A percentile compares a stretch with the other conserved stretches of the same genome.
Evolutionary conservation across 1,284 basidiomycete genomes (phyloP).

Genomic region (Tilletia caries): DNA sequence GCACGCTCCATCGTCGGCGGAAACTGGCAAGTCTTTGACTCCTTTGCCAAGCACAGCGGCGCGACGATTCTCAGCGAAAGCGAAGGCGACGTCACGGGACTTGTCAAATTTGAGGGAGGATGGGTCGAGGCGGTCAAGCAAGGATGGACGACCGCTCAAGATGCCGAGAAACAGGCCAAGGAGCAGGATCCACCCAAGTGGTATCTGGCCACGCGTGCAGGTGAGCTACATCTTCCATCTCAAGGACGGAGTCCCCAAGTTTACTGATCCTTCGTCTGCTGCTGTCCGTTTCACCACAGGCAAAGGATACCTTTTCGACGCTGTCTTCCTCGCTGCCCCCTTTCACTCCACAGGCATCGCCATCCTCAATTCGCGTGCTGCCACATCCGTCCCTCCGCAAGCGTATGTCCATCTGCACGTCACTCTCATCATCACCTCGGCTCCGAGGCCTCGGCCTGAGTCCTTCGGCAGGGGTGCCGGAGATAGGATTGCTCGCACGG

Average conservation of each 20-base stretch:
- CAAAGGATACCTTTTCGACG: constrained; percentile 42
- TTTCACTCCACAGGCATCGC: constrained; percentile 48
- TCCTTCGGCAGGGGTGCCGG: constrained; percentile 67
- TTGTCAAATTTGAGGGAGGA: constrained; percentile 30
- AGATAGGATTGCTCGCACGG: constrained; percentile 62
- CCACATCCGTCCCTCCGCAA: constrained; percentile 62
- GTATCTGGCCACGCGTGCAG: constrained; percentile 44
- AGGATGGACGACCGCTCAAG: background rate
- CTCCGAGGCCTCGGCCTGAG: constrained; percentile 63
- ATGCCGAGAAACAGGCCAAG: background rate
- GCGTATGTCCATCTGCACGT: constrained; percentile 82
- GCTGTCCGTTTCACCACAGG: too few relatives aligned
- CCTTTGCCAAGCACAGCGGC: constrained; percentile 69
- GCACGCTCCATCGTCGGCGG: constrained; percentile 72
- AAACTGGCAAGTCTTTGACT: constrained; percentile 80
- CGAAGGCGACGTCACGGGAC: constrained; percentile 45
- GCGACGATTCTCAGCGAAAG: constrained; percentile 52
- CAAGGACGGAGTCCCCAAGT: too few relatives aligned
- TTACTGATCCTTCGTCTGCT: background rate
- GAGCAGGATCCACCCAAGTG: constrained; percentile 24
- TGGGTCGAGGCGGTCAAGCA: constrained; percentile 22
- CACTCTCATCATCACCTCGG: constrained; percentile 77
- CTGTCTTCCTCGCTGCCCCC: constrained; percentile 46
- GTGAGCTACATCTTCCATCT: background rate
- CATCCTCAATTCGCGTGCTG: constrained; percentile 47